These are phyloP conservation scores for Fusarium mexicanum DNA, from an alignment of 2,329 filamentous ascomycete species.

Conservation along the genomic window DNA sequence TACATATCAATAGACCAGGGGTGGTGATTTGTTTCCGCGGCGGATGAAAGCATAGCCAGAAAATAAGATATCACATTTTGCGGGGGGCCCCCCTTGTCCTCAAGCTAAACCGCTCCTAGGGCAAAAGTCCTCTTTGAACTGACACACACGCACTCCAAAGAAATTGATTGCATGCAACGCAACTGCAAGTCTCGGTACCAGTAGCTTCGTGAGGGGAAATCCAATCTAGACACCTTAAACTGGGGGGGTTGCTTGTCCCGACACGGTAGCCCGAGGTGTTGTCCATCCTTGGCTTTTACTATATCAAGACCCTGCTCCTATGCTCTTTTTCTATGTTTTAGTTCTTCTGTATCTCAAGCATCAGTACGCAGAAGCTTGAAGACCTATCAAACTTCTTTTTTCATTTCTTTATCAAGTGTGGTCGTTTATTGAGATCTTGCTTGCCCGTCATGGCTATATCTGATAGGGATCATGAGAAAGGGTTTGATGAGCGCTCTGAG, in stretches of 20 bases:
- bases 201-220: constrained; percentile 35
- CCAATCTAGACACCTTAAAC: constrained; percentile 5
- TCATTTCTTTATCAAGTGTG: background rate
- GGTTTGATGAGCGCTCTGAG: constrained; percentile 34
- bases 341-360: constrained; percentile 8
- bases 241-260: constrained; percentile 29
- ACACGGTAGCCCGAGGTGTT: constrained; percentile 39
- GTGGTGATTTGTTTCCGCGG: background rate
- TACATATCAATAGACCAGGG: constrained; percentile 18
- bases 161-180: background rate
- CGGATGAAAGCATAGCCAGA: constrained; percentile 10
- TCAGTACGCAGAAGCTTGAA: constrained; percentile 14
- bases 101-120: constrained; percentile 9
- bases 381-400: background rate
- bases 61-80: constrained; percentile 24
- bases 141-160: background rate
- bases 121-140: constrained; percentile 8
- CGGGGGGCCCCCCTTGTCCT: constrained; percentile 14
- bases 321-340: background rate
- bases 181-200: background rate
- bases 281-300: constrained; percentile 22
- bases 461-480: constrained; percentile 39
- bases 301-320: constrained; percentile 27
- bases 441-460: constrained; percentile 29
- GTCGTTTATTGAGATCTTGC: background rate